phyloP scores from a whole-genome alignment of 129 eudicot species.

The Chrysanthemum lavandulifolium region DNA sequence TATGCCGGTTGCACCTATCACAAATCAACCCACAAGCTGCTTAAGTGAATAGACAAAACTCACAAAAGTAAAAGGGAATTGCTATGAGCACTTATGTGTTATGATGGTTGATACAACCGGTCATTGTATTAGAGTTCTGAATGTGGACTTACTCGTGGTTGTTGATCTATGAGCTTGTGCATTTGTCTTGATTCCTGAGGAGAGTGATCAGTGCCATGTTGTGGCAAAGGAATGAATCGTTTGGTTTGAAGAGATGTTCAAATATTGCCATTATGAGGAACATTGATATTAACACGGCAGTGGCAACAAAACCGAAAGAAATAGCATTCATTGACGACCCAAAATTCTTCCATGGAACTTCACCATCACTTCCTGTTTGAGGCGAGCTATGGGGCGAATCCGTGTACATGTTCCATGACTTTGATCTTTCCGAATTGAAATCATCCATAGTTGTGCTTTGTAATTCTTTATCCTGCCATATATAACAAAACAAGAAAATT shows the following conservation, averaged over 20 bases:
- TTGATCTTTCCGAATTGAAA: constrained; percentile 56
- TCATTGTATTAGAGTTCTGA: constrained; percentile 1
- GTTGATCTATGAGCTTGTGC: constrained; percentile 46
- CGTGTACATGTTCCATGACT: constrained; percentile 62
- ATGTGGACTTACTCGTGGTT: constrained; percentile 32
- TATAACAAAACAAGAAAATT: constrained; percentile 7
- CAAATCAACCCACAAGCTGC: constrained; percentile 9
- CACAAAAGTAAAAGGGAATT: neutral
- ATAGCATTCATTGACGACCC: constrained; percentile 84
- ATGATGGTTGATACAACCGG: no score
- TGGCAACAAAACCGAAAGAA: constrained; percentile 82
- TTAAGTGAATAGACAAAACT: neutral
- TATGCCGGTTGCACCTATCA: constrained; percentile 51
- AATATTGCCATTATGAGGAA: constrained; percentile 84
- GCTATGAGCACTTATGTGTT: neutral
- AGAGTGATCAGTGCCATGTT: constrained; percentile 32
- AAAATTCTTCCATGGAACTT: constrained; percentile 65
- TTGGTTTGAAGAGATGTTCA: constrained; percentile 77
- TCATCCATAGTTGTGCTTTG: constrained; percentile 40
- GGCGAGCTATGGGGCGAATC: constrained; percentile 53
- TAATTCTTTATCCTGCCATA: neutral
- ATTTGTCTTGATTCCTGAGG: constrained; percentile 38
- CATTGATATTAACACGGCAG: constrained; percentile 81
- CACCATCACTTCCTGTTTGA: constrained; percentile 43
- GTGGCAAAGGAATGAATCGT: constrained; percentile 54